Base-by-base conservation (phyloP, 169 alveolate species). In the Plasmodium coatneyi region DNA sequence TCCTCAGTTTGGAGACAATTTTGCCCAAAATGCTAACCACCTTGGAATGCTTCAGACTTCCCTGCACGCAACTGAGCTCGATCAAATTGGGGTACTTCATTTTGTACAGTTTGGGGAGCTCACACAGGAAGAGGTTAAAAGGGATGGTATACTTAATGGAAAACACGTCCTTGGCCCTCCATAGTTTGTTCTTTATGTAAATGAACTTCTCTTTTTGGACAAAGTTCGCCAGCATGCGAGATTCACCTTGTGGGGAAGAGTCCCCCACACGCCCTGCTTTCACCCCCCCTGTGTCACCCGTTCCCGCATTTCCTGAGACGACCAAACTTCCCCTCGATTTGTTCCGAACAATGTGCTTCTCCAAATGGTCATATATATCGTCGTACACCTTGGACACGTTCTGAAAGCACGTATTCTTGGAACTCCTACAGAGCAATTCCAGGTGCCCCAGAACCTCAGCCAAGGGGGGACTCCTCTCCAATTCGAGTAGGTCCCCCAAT, bases 131-230 rank as follows among this genome's bases (percentile, higher is more conserved):
- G 71, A 80, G 70, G 72, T 89, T 89, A 34, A 89, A 89, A 0
- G 87, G 90, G 14, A 89, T 19, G 80, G 19, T 30, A 49, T 66
- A 39, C 81, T 46, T 79, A 6, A 14, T 28, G 14, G 34, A 41
- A 43, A 60, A 89, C 60, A 89, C 94, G 16, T 89, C 56, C 30
- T 36, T 79, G 1, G 83, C 39, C 10, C 43, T 79, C 94, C 94
- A 89, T n/a, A 79, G 80, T 89, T 89, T 78, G 56, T 89, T 89
- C 71, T 89, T 89, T 56, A 89, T 80, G 71, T 79, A 89, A 79
- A 89, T 19, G 71, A 56, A 79, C 30, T 89, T 89, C 5, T 56
- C 60, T 28, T 70, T 80, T 80, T 89, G 89, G 19, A 89, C 36
- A 60, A 79, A 89, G 14, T 89, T 16, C 71, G 28, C 16, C 14